Evolutionary conservation across 2,329 filamentous ascomycete species (phyloP).

Genomic region (Endothia cerciana): DNA sequence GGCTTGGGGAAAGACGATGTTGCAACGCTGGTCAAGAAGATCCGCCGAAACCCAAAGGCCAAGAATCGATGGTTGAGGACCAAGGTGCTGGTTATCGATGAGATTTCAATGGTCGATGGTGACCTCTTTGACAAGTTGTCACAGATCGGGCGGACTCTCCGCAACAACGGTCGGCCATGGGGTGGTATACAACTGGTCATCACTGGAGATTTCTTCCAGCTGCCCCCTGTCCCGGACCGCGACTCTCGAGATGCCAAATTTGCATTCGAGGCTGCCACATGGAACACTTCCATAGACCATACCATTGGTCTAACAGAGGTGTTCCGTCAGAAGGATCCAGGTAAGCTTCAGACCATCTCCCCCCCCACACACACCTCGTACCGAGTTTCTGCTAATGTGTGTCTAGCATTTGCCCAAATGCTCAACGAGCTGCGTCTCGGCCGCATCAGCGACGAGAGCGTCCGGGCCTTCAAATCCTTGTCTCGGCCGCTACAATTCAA

Average conservation of each 20-base stretch:
- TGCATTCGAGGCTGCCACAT: slow-evolving; percentile 88
- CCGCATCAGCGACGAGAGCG: slow-evolving; percentile 74
- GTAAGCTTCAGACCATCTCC: slow-evolving; percentile 43
- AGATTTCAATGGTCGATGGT: slow-evolving; percentile 98
- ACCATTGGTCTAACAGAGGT: slow-evolving; percentile 95
- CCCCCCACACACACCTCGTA: neutral
- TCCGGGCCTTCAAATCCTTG: slow-evolving; percentile 75
- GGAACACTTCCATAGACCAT: slow-evolving; percentile 90
- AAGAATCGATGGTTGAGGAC: slow-evolving; percentile 87
- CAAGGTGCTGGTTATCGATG: slow-evolving; percentile 87
- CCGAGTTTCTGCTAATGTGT: neutral
- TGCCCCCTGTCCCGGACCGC: slow-evolving; percentile 87
- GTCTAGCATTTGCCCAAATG: slow-evolving; percentile 82
- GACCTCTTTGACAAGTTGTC: slow-evolving; percentile 97
- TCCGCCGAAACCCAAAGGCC: slow-evolving; percentile 84
- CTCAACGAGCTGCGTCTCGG: slow-evolving; percentile 97
- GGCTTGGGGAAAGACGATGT: slow-evolving; percentile 90
- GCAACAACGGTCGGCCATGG: slow-evolving; percentile 90
- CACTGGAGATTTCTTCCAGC: slow-evolving; percentile 96
- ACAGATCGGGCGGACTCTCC: slow-evolving; percentile 79
- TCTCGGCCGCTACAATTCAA: slow-evolving; percentile 71
- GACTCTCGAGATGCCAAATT: slow-evolving; percentile 76
- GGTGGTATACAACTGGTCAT: slow-evolving; percentile 95
- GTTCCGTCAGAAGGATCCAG: slow-evolving; percentile 88
- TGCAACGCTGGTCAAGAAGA: slow-evolving; percentile 82